phyloP scores from a whole-genome alignment of 164 flowering plant species.

The Taxillus chinensis region DNA sequence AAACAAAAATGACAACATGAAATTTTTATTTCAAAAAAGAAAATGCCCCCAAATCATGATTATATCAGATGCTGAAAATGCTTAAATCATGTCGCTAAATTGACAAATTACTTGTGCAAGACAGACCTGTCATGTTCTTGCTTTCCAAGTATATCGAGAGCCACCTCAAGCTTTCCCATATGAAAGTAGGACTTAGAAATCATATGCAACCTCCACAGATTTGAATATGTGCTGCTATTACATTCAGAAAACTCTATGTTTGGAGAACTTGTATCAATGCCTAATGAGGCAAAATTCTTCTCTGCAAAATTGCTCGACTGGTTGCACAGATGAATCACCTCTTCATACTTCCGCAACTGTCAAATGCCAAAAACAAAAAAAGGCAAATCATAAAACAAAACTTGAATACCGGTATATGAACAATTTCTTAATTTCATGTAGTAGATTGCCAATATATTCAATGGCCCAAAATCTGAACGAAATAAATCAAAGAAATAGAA shows the following conservation, averaged over 20 bases:
- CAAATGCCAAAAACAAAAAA: conserved; percentile 9
- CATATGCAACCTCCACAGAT: conserved; percentile 56
- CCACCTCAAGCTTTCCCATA: conserved; percentile 73
- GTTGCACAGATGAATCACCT: conserved; percentile 70
- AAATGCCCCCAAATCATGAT: background rate
- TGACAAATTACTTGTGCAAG: conserved; percentile 25
- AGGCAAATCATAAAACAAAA: conserved; percentile 1
- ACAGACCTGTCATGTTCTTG: conserved; percentile 27
- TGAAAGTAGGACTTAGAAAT: conserved; percentile 58
- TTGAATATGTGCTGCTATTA: conserved; percentile 18
- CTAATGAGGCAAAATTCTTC: conserved; percentile 29
- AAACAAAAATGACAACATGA: too few relatives aligned
- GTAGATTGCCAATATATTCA: too few relatives aligned
- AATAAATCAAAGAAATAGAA: conserved; percentile 11
- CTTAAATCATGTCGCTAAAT: conserved; percentile 1
- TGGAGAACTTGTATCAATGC: conserved; percentile 9
- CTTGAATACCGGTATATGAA: background rate
- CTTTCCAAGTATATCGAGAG: conserved; percentile 60
- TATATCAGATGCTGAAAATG: background rate
- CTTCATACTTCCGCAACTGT: conserved; percentile 69
- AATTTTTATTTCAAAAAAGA: background rate
- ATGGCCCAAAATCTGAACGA: too few relatives aligned
- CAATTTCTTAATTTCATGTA: too few relatives aligned
- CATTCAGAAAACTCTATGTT: conserved; percentile 18
- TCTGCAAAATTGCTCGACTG: conserved; percentile 60